phyloP scores from a whole-genome alignment of 208 protist species.

The Trypanosoma melophagium region DNA sequence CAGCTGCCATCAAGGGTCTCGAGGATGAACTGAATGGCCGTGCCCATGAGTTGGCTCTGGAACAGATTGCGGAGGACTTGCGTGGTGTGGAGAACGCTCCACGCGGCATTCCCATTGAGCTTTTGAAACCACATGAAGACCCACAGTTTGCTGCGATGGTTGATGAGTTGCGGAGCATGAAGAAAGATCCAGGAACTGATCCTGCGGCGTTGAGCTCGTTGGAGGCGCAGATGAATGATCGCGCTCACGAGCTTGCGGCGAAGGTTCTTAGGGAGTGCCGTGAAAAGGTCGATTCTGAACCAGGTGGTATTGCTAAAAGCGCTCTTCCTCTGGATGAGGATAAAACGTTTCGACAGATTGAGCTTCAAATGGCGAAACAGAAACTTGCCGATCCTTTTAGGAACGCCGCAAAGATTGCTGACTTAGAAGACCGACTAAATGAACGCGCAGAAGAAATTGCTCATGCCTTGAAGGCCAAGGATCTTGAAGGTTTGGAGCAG shows the following conservation, averaged over 20 bases:
- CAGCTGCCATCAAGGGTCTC: constrained; percentile 47
- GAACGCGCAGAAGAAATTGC: constrained; percentile 57
- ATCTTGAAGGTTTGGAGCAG: constrained; percentile 45
- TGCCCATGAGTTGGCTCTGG: constrained; percentile 52
- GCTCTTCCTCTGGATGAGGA: constrained; percentile 67
- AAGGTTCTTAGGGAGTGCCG: constrained; percentile 24
- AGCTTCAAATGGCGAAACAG: constrained; percentile 56
- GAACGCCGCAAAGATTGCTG: constrained; percentile 49
- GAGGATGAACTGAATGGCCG: constrained; percentile 80
- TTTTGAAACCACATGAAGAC: constrained; percentile 68
- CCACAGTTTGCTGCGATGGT: constrained; percentile 60
- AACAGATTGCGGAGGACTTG: constrained; percentile 66
- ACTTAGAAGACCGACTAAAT: constrained; percentile 56
- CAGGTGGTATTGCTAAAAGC: constrained; percentile 51
- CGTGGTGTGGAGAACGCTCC: constrained; percentile 44
- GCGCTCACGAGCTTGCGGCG: constrained; percentile 64
- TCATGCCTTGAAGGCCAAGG: constrained; percentile 40
- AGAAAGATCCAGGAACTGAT: constrained; percentile 23
- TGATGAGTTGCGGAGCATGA: constrained; percentile 50
- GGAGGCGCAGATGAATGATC: constrained; percentile 57
- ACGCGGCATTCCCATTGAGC: constrained; percentile 51
- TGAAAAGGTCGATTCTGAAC: constrained; percentile 45
- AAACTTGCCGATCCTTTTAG: constrained; percentile 54
- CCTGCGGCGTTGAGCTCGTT: neutral
- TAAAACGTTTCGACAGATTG: constrained; percentile 45